These are phyloP conservation scores for Sporothrix humicola DNA, from an alignment of 2,329 filamentous ascomycete species.

Conservation along the genomic window DNA sequence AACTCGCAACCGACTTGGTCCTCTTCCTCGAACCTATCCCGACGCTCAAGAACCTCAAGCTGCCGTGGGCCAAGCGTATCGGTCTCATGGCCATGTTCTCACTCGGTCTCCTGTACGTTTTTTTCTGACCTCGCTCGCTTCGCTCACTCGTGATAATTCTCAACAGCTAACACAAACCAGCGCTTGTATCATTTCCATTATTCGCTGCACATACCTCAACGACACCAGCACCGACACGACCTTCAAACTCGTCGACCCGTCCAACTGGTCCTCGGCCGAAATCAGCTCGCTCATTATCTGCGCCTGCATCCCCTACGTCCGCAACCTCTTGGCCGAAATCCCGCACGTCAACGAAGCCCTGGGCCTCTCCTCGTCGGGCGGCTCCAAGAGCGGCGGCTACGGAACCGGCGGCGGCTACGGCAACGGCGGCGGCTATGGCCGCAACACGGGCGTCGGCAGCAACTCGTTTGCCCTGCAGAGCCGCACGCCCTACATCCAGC, in stretches of 20 bases:
- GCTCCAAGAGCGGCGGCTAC: slow-evolving; percentile 5
- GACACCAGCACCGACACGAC: slow-evolving; percentile 46
- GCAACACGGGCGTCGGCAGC: neutral
- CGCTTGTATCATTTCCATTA: slow-evolving; percentile 49
- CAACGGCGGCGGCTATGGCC: neutral
- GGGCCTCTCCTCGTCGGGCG: slow-evolving; percentile 10
- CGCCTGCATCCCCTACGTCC: slow-evolving; percentile 37
- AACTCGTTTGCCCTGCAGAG: slow-evolving; percentile 25
- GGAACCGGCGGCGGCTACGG: neutral
- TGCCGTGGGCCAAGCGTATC: slow-evolving; percentile 41
- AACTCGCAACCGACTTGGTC: slow-evolving; percentile 22
- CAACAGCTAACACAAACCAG: neutral
- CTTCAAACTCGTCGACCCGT: slow-evolving; percentile 37
- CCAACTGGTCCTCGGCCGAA: slow-evolving; percentile 47
- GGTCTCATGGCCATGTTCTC: slow-evolving; percentile 47
- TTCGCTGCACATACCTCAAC: slow-evolving; percentile 47
- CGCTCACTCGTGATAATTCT: neutral
- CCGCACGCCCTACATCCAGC: slow-evolving; percentile 6
- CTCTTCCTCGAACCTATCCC: slow-evolving; percentile 31
- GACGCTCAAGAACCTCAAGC: slow-evolving; percentile 24
- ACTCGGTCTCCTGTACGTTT: slow-evolving; percentile 45
- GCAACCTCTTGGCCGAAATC: slow-evolving; percentile 28
- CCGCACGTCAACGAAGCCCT: slow-evolving; percentile 23
- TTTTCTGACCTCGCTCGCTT: neutral
- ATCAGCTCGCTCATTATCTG: slow-evolving; percentile 47